phyloP scores from a whole-genome alignment of 345 rosid species.

The Corymbia maculata region DNA sequence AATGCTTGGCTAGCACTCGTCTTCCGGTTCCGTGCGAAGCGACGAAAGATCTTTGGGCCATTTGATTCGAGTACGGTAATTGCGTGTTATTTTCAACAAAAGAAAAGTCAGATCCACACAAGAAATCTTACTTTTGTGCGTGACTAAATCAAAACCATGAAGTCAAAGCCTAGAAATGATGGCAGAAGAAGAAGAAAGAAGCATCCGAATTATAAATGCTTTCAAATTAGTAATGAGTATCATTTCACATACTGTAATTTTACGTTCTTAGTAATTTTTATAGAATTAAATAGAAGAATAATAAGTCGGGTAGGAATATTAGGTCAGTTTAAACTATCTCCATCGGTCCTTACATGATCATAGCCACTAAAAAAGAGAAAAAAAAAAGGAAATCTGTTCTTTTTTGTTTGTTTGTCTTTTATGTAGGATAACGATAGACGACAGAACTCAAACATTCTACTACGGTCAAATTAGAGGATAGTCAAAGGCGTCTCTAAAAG shows the following conservation, averaged over 20 bases:
- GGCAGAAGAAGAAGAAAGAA: neutral
- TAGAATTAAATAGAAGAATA: neutral
- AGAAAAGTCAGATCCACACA: neutral
- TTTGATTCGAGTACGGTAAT: neutral
- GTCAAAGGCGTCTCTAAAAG: neutral
- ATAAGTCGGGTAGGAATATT: neutral
- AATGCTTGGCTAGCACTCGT: neutral
- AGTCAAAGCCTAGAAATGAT: neutral
- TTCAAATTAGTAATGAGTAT: neutral
- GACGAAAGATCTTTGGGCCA: neutral
- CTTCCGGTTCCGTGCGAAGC: neutral
- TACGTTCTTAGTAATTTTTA: neutral
- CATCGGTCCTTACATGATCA: neutral
- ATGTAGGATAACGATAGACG: rapidly evolving
- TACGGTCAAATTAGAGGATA: rapidly evolving
- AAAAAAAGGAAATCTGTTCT: neutral
- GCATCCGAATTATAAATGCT: neutral
- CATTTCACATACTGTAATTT: neutral
- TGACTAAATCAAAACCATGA: neutral
- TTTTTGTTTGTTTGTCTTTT: neutral
- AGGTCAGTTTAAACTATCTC: neutral
- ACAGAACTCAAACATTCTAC: neutral
- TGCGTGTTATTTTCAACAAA: neutral
- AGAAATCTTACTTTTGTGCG: neutral
- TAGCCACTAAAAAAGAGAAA: no score